phyloP scores from a whole-genome alignment of 306 rosid species.

The Geum urbanum region DNA sequence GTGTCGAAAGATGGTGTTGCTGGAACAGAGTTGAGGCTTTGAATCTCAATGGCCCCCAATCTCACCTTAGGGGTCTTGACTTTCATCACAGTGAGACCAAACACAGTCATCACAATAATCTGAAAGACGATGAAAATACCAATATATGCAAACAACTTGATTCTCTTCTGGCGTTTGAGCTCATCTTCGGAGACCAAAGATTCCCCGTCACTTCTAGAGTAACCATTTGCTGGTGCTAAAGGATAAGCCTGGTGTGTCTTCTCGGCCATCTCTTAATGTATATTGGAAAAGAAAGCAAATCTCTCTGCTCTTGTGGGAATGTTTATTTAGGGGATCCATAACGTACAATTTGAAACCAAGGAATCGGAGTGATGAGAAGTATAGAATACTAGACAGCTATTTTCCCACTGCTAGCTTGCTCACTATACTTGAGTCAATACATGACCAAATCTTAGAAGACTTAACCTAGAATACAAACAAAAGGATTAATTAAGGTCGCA shows the following conservation, averaged over 20 bases:
- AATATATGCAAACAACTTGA: slow-evolving; percentile 9
- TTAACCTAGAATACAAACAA: neutral
- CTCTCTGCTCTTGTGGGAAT: neutral
- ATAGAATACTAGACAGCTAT: neutral
- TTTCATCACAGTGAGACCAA: slow-evolving; percentile 19
- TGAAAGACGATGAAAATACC: slow-evolving; percentile 21
- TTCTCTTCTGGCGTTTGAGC: slow-evolving; percentile 14
- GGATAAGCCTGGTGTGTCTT: slow-evolving; percentile 21
- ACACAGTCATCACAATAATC: neutral
- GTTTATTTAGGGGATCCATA: neutral
- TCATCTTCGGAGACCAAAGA: slow-evolving; percentile 14
- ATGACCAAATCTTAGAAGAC: slow-evolving; percentile 1
- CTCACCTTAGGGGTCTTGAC: slow-evolving; percentile 29
- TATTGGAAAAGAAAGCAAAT: neutral
- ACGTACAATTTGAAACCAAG: neutral
- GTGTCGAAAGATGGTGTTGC: slow-evolving; percentile 11
- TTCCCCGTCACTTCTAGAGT: slow-evolving; percentile 22
- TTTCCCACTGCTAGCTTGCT: neutral
- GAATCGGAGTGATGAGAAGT: neutral
- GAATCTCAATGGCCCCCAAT: slow-evolving; percentile 1
- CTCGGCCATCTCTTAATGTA: slow-evolving; percentile 20
- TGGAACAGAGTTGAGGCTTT: neutral
- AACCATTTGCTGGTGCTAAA: slow-evolving; percentile 21
- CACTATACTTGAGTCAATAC: neutral
- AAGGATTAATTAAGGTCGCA: neutral